Evolutionary conservation across 306 rosid genomes (phyloP).

Genomic region (Mucuna pruriens): DNA sequence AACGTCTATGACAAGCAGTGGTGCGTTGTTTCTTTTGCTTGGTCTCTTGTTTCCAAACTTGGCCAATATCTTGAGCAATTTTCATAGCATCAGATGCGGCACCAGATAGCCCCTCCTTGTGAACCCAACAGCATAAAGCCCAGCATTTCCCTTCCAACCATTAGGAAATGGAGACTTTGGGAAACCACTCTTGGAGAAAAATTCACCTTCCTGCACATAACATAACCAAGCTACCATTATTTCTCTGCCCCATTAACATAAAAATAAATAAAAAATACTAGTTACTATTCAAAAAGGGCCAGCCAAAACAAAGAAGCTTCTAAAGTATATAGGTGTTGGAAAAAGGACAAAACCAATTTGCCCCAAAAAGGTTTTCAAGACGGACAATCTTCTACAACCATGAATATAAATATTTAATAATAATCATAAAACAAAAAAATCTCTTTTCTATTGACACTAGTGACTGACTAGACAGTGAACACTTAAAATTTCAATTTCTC

Average conservation of each 20-base stretch:
- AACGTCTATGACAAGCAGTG: conserved; percentile 71
- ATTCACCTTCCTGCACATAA: conserved; percentile 74
- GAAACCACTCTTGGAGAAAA: conserved; percentile 79
- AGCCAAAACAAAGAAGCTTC: not conserved
- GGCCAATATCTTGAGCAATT: conserved; percentile 78
- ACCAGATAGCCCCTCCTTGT: conserved; percentile 94
- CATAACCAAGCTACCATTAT: conserved; percentile 43
- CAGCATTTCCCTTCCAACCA: conserved; percentile 90
- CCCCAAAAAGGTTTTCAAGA: conserved; percentile 11
- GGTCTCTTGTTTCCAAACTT: conserved; percentile 75
- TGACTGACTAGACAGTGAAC: not conserved
- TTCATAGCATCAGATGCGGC: conserved; percentile 77
- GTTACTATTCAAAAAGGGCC: not conserved
- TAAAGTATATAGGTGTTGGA: not conserved
- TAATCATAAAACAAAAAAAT: not conserved
- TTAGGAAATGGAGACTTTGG: conserved; percentile 80
- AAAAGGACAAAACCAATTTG: not conserved
- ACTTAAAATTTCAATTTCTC: conserved; percentile 42
- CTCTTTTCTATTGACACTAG: not conserved
- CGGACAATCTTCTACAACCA: not conserved
- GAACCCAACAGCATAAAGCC: conserved; percentile 94
- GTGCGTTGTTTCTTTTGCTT: conserved; percentile 61
- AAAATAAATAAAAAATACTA: not conserved
- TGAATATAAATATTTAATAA: not conserved
- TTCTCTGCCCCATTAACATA: not conserved